Evolutionary conservation across 768 basidiomycete genomes (phyloP).

Genomic region (Sporobolomyces pararoseus): DNA sequence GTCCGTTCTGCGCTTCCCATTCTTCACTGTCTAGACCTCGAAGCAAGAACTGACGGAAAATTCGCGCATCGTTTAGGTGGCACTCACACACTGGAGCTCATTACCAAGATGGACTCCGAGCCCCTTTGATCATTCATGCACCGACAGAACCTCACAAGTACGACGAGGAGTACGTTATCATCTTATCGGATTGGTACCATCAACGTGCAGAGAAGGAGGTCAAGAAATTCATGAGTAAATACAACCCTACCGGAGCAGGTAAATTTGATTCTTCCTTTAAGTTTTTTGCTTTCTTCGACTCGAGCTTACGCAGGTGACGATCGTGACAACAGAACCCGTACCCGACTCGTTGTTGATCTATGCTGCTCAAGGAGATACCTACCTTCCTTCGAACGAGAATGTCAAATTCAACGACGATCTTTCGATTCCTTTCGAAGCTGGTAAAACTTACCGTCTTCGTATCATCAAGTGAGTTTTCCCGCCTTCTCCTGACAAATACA

Average conservation of each 20-base stretch:
- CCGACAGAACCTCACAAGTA: conserved; percentile 58
- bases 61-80: conserved; percentile 57
- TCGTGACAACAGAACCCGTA: conserved; percentile 83
- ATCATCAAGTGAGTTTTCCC: conserved; percentile 66
- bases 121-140: conserved; percentile 71
- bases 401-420: conserved; percentile 71
- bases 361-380: conserved; percentile 68
- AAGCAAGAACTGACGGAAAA: too few relatives aligned
- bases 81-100: conserved; percentile 32
- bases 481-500: too few relatives aligned
- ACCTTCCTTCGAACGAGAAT: conserved; percentile 53
- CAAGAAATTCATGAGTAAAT: conserved; percentile 46
- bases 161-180: conserved; percentile 83
- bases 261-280: neutral
- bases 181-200: conserved; percentile 92
- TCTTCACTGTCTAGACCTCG: too few relatives aligned
- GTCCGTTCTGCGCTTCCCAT: neutral
- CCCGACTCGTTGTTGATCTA: conserved; percentile 70
- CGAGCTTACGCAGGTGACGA: conserved; percentile 53
- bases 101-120: conserved; percentile 87
- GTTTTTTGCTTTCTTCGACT: neutral
- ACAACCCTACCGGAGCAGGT: conserved; percentile 59
- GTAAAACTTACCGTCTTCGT: conserved; percentile 84
- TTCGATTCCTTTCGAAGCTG: conserved; percentile 73
- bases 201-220: conserved; percentile 63